Base-by-base conservation (phyloP, 2,329 filamentous ascomycete genomes). In the Ophiostoma piceae region DNA sequence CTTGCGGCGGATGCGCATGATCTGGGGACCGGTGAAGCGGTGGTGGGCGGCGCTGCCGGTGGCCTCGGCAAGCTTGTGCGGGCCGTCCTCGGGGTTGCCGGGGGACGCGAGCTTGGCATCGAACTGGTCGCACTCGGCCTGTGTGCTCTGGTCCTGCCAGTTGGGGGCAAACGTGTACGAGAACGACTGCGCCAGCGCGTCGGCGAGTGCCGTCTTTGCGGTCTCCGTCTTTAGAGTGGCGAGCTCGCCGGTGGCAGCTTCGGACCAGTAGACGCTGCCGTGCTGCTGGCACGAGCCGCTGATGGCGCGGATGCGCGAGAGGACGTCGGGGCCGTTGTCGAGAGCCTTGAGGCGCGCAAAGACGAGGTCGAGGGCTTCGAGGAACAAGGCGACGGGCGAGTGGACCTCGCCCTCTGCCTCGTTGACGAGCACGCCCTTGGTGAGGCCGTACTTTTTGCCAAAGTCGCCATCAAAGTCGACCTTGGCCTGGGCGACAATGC, bases 81-180 rank as follows among this genome's bases (percentile, higher is more conserved):
- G 82, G 7, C 83, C 83, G 0, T 91, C 91, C 8, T 35, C 11
- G 8, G 32, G 19, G 22, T 29, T 19, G 19, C n/a, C 71, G 19
- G 43, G 3, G 37, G 26, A 5, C 29, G 60, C 67, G 9, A 97
- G 81, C 68, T 83, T 82, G 5, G 82, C 84, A 78, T 98, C 94
- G 77, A 98, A 98, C 73, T 87, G 84, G 78, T 97, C 93, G 77
- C 94, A 97, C 80, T 99, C 92, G 74, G 84, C 84, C 81, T 97
- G 93, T 1, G 95, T 98, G 80, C 93, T 97, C 72, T 94, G 90
- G 79, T 99, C 95, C 81, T 98, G 95, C 95, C 95, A 99, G 79
- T 98, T 99, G 8, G 95, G 95, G 74, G 92, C 93, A 80, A 89
- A 94, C 4, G 91, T 89, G 78, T 96, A 90, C 19, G 93, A 91